Base-by-base conservation (phyloP, 108 stramenopile genomes). In the Thalassiosira profunda region DNA sequence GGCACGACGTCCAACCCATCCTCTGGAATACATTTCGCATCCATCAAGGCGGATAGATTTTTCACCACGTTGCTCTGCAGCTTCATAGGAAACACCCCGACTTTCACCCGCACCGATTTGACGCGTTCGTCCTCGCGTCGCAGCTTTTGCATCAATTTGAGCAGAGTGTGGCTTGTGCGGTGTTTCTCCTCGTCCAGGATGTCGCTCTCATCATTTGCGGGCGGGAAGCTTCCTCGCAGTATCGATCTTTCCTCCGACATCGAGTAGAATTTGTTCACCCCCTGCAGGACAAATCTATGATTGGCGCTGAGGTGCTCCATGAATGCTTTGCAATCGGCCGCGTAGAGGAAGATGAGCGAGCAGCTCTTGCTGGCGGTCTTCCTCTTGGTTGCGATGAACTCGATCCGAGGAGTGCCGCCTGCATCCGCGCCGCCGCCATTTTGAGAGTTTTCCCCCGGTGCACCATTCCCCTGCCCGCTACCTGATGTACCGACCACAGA, bases 11-110 rank as follows among this genome's bases (percentile, higher is more conserved):
- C 76, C 24, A 76, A 44, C 25, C 48, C 51, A 17, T 44, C 15
- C 31, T 67, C 65, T 24, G 64, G 49, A 2, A 75, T 65, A 23
- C 41, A 58, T 24, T 52, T 43, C 4, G n/a, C 37, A 9, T 53
- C 58, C 51, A 75, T 29, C 3, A 58, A 31, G 25, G 34, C 38
- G 15, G 26, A 12, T 11, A 67, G 17, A 15, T 38, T 60, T 9
- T 33, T 36, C 2, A 76, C 54, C 25, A 62, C 17, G 2, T 6
- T 24, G 15, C 35, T 36, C 28, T 65, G 69, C 4, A 57, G 15
- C 31, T 20, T 65, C 0, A 55, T 33, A 20, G 75, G 75, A 36
- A 76, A 76, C 12, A 53, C 69, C 18, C 64, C 63, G 14, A 77
- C 62, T 26, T 55, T 38, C 23, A 57, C 25, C 21, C 28, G 38